Evolutionary conservation across 2,329 filamentous ascomycete genomes (phyloP).

Genomic region (Knufia fluminis): DNA sequence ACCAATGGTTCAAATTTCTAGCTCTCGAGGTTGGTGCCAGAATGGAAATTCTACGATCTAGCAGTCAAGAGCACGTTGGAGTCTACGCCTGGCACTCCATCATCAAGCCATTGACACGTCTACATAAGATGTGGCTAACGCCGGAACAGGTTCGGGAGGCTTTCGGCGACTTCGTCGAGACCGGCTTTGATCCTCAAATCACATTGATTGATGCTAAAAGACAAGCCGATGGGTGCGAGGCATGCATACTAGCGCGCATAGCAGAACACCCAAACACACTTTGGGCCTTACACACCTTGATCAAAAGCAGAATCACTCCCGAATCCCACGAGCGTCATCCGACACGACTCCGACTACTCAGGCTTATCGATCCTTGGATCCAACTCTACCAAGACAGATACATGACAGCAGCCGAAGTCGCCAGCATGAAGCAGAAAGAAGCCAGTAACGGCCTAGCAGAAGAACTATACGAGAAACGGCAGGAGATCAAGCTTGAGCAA

Average conservation of each 20-base stretch:
- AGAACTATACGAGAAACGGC: constrained; percentile 6
- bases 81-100: neutral
- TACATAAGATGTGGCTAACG: constrained; percentile 4
- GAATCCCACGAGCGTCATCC: constrained; percentile 5
- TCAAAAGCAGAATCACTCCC: constrained; percentile 3
- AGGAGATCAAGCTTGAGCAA: constrained; percentile 6
- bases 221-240: constrained; percentile 4
- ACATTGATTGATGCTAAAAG: neutral
- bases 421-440: neutral
- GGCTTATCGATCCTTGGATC: constrained; percentile 5
- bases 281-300: neutral
- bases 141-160: neutral
- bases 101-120: constrained; percentile 2
- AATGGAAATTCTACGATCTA: constrained; percentile 2
- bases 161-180: constrained; percentile 1
- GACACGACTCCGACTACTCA: neutral
- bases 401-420: neutral
- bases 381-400: neutral
- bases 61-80: constrained; percentile 1
- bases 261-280: neutral
- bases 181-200: neutral
- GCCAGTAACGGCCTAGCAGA: neutral
- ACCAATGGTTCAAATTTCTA: constrained; percentile 6
- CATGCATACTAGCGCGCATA: constrained; percentile 5
- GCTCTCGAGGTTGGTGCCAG: constrained; percentile 3